Base-by-base conservation (phyloP, 306 rosid species). In the Pyrus bretschneideri region DNA sequence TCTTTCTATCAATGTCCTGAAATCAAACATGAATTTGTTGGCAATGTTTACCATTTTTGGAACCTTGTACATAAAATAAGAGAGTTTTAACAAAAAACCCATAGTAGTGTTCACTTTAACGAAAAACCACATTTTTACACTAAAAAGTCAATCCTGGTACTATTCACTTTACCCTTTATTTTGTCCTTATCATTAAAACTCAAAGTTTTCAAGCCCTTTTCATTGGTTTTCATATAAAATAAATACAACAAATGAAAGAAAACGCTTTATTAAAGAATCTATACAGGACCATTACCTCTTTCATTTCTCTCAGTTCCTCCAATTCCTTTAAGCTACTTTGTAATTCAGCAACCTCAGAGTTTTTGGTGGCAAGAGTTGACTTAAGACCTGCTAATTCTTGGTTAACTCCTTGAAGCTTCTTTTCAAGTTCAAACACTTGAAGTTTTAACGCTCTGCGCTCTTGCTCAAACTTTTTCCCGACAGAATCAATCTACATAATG, bases 1-100 rank as follows among this genome's bases (percentile, higher is more conserved):
- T 89, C 88, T 95, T 95, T 86, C 99, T 85, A 83, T 95, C 99
- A 52, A 95, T 95, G 80, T 95, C 99, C 99, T 95, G 72, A 63
- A 85, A 23, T 69, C 51, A 78, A 73, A 74, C 8, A 69, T 29
- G 35, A 80, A 69, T 66, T 64, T 40, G 60, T n/a, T 46, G 30
- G 74, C 67, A 57, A 69, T 33, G 31, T 40, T 3, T 33, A 42
- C 25, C 38, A 23, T 11, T 64, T 62, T 71, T 40, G 11, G 29
- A 78, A 69, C 21, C 21, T 11, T 59, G 15, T 30, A 83, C 44
- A 76, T 52, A 3, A 60, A 46, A 44, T 6, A 66, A 52, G 27
- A 25, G 27, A 25, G 27, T 25, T 25, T 25, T 25, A 25, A 25
- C 27, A 25, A 25, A 25, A 25, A 25, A 2, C 27, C 27, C 27